A percentile compares a stretch with the other conserved stretches of the same genome.
Conservation (phyloP, 805 yeast species). For the Pichia californica region DNA sequence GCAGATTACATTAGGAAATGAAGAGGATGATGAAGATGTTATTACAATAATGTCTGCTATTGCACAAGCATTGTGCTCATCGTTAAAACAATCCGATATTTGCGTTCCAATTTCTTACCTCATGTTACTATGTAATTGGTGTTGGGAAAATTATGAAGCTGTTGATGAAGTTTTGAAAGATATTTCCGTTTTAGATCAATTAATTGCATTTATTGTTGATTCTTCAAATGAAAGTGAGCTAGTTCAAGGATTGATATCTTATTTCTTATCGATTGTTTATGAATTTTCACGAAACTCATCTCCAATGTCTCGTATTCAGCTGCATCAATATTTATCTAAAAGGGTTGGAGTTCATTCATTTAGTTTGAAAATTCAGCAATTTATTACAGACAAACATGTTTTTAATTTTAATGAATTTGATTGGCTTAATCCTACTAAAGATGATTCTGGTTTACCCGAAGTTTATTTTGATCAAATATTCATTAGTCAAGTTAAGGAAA, state of each 20-base stretch:
- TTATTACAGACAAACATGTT: conserved; percentile 54
- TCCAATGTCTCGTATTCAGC: conserved; percentile 52
- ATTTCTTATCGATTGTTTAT: conserved; percentile 69
- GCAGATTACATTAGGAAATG: conserved; percentile 51
- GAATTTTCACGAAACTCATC: conserved; percentile 66
- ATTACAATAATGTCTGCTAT: conserved; percentile 65
- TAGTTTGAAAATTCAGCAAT: conserved; percentile 62
- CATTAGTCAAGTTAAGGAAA: conserved; percentile 61
- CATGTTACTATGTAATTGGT: conserved; percentile 67
- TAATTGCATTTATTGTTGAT: conserved; percentile 59
- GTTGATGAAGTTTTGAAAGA: conserved; percentile 72
- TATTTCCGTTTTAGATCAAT: conserved; percentile 54
- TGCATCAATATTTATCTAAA: conserved; percentile 56
- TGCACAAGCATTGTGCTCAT: conserved; percentile 63
- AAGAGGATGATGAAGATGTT: conserved; percentile 59
- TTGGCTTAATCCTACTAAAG: conserved; percentile 47
- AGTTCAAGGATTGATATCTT: conserved; percentile 65
- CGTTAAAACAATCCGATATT: conserved; percentile 57
- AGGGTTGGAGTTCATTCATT: conserved; percentile 81
- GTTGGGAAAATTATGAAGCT: conserved; percentile 70
- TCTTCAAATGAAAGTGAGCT: conserved; percentile 30
- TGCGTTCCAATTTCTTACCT: conserved; percentile 73
- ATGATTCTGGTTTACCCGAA: conserved; percentile 82
- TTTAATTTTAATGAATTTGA: conserved; percentile 48
- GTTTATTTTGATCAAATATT: conserved; percentile 66